A percentile compares a stretch with the other conserved stretches of the same genome.
Conservation (phyloP, 2,329 filamentous ascomycete species). For the Colletotrichum orbiculare region DNA sequence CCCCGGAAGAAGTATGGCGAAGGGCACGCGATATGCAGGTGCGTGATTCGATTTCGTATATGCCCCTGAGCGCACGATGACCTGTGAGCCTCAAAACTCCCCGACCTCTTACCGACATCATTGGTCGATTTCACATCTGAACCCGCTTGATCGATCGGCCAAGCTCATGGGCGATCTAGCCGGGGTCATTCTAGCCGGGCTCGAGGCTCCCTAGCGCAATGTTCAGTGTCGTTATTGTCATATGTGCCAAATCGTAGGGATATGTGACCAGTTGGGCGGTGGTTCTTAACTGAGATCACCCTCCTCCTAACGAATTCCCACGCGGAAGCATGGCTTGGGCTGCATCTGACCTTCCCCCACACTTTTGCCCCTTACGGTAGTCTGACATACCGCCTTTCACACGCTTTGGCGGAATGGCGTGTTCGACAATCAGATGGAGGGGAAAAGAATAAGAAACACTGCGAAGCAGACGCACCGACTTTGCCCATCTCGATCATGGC, state of each 20-base stretch:
- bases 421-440: not conserved
- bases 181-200: not conserved
- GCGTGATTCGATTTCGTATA: not conserved
- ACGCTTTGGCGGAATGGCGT: too few relatives aligned
- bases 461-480: constrained; percentile 15
- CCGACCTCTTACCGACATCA: constrained; percentile 2
- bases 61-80: not conserved
- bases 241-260: constrained; percentile 5
- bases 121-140: constrained; percentile 13
- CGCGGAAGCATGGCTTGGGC: not conserved
- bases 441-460: constrained; percentile 21
- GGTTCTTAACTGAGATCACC: constrained; percentile 24
- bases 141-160: constrained; percentile 17
- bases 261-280: constrained; percentile 3
- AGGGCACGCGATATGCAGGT: too few relatives aligned
- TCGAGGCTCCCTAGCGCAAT: not conserved
- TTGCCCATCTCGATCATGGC: constrained; percentile 25
- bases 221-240: constrained; percentile 2
- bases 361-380: not conserved
- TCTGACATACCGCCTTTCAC: too few relatives aligned
- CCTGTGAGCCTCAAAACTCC: not conserved
- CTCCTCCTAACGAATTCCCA: constrained; percentile 5
- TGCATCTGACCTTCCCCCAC: not conserved
- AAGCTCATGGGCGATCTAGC: not conserved
- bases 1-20: too few relatives aligned